Base-by-base conservation (phyloP, 257 asterid species). In the Capsicum chinense region DNA sequence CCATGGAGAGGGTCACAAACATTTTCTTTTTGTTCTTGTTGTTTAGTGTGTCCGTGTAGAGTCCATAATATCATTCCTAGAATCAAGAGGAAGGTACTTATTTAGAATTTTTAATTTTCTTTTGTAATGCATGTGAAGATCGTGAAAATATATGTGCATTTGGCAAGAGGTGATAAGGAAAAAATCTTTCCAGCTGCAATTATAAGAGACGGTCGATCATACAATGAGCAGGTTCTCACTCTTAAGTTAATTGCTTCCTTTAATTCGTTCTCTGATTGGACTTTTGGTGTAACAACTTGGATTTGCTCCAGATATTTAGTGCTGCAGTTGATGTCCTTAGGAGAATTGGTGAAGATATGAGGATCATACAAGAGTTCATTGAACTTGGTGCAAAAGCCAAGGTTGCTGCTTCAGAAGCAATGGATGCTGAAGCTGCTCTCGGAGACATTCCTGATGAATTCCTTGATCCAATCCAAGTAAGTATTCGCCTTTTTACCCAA, bases 381-480 rank as follows among this genome's bases (percentile, higher is more conserved):
- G 93, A 89, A 84, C 99, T 97, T 39, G 99, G 98, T 56, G 88
- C 84, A 79, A 95, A 93, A 89, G 92, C 97, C 83, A 95, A 89
- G 88, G 84, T 87, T 87, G 98, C 98, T 14, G 98, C 98, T 68
- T 59, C 92, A 8, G 98, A 93, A 80, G 99, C 99, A 79, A 90
- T 87, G 96, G 98, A 97, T 14, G 92, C 98, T 33, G 99, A 97
- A 87, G 98, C 98, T 86, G 90, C 93, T 83, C 99, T 97, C 12
- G 98, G 99, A 83, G 99, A 97, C 85, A 91, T 97, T 87, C 99
- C 99, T n/a, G 99, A 95, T 79, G 99, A 97, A 89, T 95, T 94
- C 93, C 97, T 97, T 7, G 99, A 97, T 84, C 99, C 99, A 33
- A 97, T 97, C 88, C 99, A 97, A 94, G 99, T 95, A 86, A 69